Evolutionary conservation across 2,329 filamentous ascomycete species (phyloP), one percentile per base, ranked within the genome.

Genomic region (Fulvia fulva): DNA sequence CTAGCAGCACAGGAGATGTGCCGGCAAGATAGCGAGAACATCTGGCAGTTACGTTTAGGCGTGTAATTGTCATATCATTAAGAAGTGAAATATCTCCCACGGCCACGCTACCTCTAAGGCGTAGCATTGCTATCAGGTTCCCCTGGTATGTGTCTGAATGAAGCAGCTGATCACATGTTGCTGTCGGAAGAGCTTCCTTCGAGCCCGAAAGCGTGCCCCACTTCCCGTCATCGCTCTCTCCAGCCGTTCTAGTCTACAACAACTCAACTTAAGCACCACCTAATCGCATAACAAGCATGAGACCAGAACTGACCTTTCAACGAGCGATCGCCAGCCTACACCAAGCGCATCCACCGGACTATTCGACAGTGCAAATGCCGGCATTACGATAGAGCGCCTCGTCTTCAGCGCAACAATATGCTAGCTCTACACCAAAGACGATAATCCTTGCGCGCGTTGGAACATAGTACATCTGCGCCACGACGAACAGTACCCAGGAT

Each of bases 1-100:
- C 51, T 54, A 63, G 14, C 3, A 63, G 23, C 21, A 63, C 47
- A 22, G 53, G 61, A 26, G 61, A 63, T 21, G 26, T 59, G 23
- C 43, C 45, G n/a, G 57, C 52, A 41, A 58, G 57, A 37, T 59
- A 63, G 28, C 58, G 58, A 34, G 41, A 37, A 49, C 55, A 65
- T 32, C 61, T 61, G 7, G 58, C 52, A 5, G 62, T 64, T 50
- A 65, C 61, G 45, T 56, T 53, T n/a, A 65, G 55, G 21, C 58
- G 58, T 16, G 50, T 53, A 46, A 61, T 58, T 32, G 63, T 58
- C 12, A 65, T 57, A 23, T n/a, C n/a, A n/a, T n/a, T n/a, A n/a
- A n/a, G n/a, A n/a, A n/a, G n/a, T n/a, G n/a, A n/a, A n/a, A n/a
- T n/a, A n/a, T n/a, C n/a, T n/a, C n/a, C n/a, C n/a, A n/a, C n/a